phyloP scores from a whole-genome alignment of 2,329 filamentous ascomycete species.

The Diaporthe citri region DNA sequence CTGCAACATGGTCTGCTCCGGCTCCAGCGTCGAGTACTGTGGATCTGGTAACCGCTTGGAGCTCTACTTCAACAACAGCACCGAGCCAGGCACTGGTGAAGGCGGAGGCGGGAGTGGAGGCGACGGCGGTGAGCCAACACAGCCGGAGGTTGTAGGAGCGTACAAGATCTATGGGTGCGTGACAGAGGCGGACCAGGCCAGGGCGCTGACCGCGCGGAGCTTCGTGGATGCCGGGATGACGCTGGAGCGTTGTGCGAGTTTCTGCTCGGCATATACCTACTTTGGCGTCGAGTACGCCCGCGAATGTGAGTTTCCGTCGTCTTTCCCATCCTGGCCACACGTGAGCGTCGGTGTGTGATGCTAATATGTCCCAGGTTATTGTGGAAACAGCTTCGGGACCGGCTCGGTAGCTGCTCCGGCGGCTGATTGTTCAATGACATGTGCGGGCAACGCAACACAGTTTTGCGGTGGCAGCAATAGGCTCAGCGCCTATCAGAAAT shows the following conservation, averaged over 20 bases:
- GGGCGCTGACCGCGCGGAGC: conserved; percentile 9
- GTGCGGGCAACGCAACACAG: conserved; percentile 52
- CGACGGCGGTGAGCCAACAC: conserved; percentile 8
- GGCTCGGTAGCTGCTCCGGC: conserved; percentile 47
- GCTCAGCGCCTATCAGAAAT: conserved; percentile 47
- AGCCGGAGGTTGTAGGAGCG: conserved; percentile 43
- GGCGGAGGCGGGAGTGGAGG: conserved; percentile 38
- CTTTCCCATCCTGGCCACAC: background rate
- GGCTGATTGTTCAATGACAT: conserved; percentile 56
- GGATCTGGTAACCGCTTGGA: conserved; percentile 23
- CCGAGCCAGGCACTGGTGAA: background rate
- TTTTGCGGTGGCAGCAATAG: conserved; percentile 57
- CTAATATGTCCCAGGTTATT: conserved; percentile 51
- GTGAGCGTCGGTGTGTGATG: background rate
- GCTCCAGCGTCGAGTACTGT: conserved; percentile 13
- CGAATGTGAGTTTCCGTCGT: conserved; percentile 24
- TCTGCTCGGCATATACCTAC: conserved; percentile 30
- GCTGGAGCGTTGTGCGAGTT: conserved; percentile 31
- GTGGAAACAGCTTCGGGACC: conserved; percentile 48
- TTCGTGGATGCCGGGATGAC: conserved; percentile 25
- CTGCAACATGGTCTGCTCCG: conserved; percentile 55
- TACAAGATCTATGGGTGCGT: conserved; percentile 39
- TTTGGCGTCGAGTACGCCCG: conserved; percentile 32
- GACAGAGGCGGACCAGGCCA: conserved; percentile 16
- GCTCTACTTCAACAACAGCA: conserved; percentile 19